Conservation (phyloP, 2,329 filamentous ascomycete species). For the Phialophora tarda region DNA sequence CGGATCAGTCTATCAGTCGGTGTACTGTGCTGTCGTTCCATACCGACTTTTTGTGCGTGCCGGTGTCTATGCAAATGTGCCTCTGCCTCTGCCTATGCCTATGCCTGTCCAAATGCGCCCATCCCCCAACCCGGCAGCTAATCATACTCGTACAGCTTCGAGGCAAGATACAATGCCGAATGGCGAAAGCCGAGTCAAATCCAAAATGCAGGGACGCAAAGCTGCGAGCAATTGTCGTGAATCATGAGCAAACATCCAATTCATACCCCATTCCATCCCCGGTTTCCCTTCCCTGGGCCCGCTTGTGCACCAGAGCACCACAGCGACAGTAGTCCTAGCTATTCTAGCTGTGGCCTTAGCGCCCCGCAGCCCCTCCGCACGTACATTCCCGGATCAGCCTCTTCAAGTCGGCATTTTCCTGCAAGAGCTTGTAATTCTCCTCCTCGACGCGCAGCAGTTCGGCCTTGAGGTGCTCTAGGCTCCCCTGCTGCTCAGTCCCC, state of each 20-base stretch:
- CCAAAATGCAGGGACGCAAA: not conserved
- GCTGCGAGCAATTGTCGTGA: not conserved
- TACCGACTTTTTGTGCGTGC: not conserved
- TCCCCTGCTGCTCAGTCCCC: not conserved
- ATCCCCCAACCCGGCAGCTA: not conserved
- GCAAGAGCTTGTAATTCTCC: conserved; percentile 64
- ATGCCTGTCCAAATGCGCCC: not conserved
- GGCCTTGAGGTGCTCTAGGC: conserved; percentile 32
- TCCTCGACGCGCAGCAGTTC: conserved; percentile 41
- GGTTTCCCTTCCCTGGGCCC: not conserved
- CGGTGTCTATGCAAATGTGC: not conserved
- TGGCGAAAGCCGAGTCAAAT: not conserved
- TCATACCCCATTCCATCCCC: not conserved
- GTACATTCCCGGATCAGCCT: conserved; percentile 65
- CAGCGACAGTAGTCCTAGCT: not conserved
- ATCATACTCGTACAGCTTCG: conserved; percentile 3
- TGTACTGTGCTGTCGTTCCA: not conserved
- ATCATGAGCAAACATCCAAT: not conserved
- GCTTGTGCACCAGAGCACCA: not conserved
- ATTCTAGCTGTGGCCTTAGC: not conserved
- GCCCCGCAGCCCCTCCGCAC: conserved; percentile 31
- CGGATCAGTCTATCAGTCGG: not conserved
- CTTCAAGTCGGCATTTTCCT: conserved; percentile 83
- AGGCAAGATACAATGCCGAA: not conserved
- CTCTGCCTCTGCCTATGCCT: not conserved